Base-by-base conservation (phyloP, 2,329 filamentous ascomycete species). In the Phaeosphaeria sp. region DNA sequence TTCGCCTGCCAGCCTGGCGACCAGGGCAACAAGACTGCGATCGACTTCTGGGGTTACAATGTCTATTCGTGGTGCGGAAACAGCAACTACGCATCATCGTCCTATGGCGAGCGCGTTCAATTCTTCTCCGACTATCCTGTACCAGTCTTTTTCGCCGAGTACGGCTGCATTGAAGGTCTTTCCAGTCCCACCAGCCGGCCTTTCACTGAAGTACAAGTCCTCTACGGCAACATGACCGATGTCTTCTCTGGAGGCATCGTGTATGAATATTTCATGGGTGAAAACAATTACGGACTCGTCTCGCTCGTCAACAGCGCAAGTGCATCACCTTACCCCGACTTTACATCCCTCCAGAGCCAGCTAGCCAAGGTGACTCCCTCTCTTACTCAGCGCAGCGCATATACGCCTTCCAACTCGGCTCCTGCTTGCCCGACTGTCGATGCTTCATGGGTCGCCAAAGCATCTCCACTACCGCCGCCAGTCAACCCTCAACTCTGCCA, bases 11-110 rank as follows among this genome's bases (percentile, higher is more conserved):
- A 93, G 61, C 76, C 82, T 10, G 65, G 64, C 15, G 64, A 72
- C 44, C 25, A 57, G 1, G 72, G 72, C 11, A 76, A 75, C 52
- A 81, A 82, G 7, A 80, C 81, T 70, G 78, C 89, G 58, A 96
- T 98, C 65, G 95, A 99, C 80, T 97, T 95, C 84, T 98, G 93
- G 91, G 95, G 95, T 56, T 98, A 98, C 89, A 99, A 99, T 83
- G 96, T 98, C 80, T 99, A 98, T 85, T 96, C 93, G 46, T 99
- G 95, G 95, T 99, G 95, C 77, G 95, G 94, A 65, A 78, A 93
- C 69, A 96, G 91, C 76, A 87, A 82, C 73, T 95, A 90, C 81
- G 72, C 83, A 30, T 73, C 82, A 52, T 97, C 95, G 0, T 91
- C 91, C 43, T 99, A 95, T 80, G 83, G 89, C 65, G 84, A 87